A percentile compares a stretch with the other conserved stretches of the same genome.
phyloP scores from a whole-genome alignment of 352 stramenopile genomes.

The Phytophthora pini region DNA sequence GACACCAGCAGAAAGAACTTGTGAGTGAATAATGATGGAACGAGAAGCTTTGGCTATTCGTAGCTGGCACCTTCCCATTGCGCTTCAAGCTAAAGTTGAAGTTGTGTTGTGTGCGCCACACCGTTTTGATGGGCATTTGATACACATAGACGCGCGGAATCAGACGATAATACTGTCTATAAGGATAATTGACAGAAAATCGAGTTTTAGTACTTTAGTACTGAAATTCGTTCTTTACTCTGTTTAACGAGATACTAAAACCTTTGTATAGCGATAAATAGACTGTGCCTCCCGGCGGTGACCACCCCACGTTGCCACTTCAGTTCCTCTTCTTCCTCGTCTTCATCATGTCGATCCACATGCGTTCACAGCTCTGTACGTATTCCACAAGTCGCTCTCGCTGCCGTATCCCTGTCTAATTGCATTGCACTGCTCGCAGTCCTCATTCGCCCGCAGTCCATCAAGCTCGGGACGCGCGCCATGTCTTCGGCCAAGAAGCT shows the following conservation, averaged over 20 bases:
- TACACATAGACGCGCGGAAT: slow-evolving; percentile 6
- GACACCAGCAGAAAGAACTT: not conserved
- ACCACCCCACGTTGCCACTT: slow-evolving; percentile 15
- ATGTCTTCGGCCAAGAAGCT: slow-evolving; percentile 39
- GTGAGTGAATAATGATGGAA: not conserved
- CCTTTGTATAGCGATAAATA: not conserved
- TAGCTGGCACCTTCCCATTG: slow-evolving; percentile 8
- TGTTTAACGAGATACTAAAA: slow-evolving; percentile 1
- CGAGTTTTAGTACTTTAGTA: not conserved
- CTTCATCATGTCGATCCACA: slow-evolving; percentile 50
- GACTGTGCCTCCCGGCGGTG: not conserved
- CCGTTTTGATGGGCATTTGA: not conserved
- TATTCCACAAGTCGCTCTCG: not conserved
- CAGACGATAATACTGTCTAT: not conserved
- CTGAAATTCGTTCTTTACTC: not conserved
- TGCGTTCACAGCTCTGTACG: slow-evolving; percentile 60
- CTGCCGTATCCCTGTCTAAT: not conserved
- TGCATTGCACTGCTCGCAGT: slow-evolving; percentile 29
- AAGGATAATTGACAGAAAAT: not conserved
- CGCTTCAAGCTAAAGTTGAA: slow-evolving; percentile 25
- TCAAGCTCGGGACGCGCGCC: slow-evolving; percentile 42
- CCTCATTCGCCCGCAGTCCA: slow-evolving; percentile 48
- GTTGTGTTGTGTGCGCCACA: slow-evolving; percentile 25
- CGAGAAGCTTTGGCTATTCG: slow-evolving; percentile 12
- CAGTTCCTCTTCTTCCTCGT: not conserved